Evolutionary conservation across 2,329 filamentous ascomycete genomes (phyloP).

Genomic region (Alternaria dauci): DNA sequence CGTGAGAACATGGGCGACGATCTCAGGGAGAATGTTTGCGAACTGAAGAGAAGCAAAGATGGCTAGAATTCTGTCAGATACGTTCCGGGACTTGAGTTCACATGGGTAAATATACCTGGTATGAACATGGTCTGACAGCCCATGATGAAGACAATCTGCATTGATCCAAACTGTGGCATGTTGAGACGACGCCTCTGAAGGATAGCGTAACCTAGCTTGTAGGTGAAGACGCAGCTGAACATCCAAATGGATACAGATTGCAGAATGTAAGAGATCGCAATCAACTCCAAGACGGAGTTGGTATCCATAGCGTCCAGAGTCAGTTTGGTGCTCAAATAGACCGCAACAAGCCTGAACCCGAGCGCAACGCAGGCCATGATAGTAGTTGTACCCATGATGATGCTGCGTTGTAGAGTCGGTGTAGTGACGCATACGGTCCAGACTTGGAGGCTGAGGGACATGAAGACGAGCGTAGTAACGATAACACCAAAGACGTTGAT

Average conservation of each 20-base stretch:
- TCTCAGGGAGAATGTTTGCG: conserved; percentile 59
- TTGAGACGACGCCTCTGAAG: conserved; percentile 64
- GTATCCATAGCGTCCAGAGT: conserved; percentile 49
- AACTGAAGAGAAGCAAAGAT: conserved; percentile 69
- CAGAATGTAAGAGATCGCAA: conserved; percentile 57
- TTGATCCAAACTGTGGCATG: conserved; percentile 67
- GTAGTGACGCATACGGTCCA: conserved; percentile 67
- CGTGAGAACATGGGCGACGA: conserved; percentile 65
- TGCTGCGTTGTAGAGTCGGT: conserved; percentile 50
- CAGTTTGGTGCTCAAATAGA: conserved; percentile 57
- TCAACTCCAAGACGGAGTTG: conserved; percentile 25
- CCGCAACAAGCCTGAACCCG: conserved; percentile 62
- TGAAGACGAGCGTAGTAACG: conserved; percentile 63
- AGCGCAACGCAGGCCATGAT: conserved; percentile 61
- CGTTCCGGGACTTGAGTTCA: background rate
- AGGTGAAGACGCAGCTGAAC: conserved; percentile 69
- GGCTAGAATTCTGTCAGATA: conserved; percentile 54
- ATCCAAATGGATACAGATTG: conserved; percentile 67
- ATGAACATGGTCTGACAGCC: conserved; percentile 71
- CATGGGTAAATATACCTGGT: conserved; percentile 58
- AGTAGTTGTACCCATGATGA: conserved; percentile 59
- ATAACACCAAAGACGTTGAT: conserved; percentile 61
- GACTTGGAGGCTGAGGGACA: conserved; percentile 69
- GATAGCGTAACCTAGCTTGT: conserved; percentile 68
- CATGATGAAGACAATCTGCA: conserved; percentile 74